Conservation (phyloP, 768 basidiomycete genomes). For the Dentipellis sp. region DNA sequence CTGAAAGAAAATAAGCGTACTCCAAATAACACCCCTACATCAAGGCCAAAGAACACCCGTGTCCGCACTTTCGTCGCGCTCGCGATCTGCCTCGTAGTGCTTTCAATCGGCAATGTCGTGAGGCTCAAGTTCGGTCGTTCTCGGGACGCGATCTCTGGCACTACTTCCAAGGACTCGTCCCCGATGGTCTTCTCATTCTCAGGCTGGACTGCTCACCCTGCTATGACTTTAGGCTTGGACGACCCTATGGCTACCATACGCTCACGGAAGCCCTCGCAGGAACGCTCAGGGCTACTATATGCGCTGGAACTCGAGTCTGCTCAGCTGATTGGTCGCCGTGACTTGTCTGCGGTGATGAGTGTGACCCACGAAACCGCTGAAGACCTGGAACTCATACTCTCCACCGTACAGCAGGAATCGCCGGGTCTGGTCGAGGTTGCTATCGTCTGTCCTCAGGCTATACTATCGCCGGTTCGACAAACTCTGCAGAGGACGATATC, state of each 20-base stretch:
- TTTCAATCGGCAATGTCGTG: no score
- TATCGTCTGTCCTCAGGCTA: constrained; percentile 9
- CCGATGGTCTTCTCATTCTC: not conserved
- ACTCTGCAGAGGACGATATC: constrained; percentile 5
- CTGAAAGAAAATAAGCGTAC: no score
- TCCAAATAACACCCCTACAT: no score
- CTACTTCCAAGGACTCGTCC: not conserved
- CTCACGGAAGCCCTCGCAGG: not conserved
- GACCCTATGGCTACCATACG: not conserved
- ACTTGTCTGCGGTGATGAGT: not conserved
- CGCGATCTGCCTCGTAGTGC: no score
- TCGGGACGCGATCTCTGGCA: no score
- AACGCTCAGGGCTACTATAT: constrained; percentile 7
- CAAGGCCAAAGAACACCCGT: no score
- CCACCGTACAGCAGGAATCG: not conserved
- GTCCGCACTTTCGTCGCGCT: no score
- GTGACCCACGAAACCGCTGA: not conserved
- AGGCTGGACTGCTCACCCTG: not conserved
- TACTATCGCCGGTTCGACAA: constrained; percentile 7
- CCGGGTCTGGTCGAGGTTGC: constrained; percentile 5
- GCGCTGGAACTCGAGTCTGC: constrained; percentile 9
- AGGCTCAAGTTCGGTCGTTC: no score
- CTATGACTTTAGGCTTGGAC: not conserved
- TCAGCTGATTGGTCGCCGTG: not conserved
- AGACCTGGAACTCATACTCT: not conserved